Evolutionary conservation across 495 filamentous ascomycete species (phyloP).

Genomic region (Oidiodendron maius): DNA sequence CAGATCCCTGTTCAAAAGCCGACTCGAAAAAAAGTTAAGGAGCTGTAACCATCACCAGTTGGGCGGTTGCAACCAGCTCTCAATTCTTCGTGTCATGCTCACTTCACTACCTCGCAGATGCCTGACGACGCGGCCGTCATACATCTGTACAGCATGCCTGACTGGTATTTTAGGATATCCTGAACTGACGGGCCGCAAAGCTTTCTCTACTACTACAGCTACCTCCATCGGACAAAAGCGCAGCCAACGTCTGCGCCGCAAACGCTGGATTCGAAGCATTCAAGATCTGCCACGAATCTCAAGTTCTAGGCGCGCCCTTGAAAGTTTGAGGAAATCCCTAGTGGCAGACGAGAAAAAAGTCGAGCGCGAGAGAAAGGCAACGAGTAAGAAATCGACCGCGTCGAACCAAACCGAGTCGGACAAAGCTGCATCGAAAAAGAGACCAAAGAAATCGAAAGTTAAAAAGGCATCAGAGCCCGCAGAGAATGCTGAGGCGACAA

Average conservation of each 20-base stretch:
- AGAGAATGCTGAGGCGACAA: not conserved
- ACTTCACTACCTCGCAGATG: constrained; percentile 13
- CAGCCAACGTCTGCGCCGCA: too few species aligned
- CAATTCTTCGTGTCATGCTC: constrained; percentile 8
- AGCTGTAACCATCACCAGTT: not conserved
- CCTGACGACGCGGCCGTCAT: constrained; percentile 1
- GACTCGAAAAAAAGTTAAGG: constrained; percentile 5
- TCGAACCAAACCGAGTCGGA: too few species aligned
- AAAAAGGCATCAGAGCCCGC: not conserved
- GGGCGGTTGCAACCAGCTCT: not conserved
- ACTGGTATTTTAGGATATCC: not conserved
- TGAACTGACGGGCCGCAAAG: not conserved
- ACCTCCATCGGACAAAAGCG: constrained; percentile 39
- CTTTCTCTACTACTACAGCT: not conserved
- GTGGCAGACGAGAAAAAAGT: constrained; percentile 92
- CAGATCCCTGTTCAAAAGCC: too few species aligned
- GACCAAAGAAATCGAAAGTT: not conserved
- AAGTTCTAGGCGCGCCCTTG: constrained; percentile 58
- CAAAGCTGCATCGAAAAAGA: not conserved
- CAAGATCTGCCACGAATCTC: too few species aligned
- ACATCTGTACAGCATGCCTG: constrained; percentile 20
- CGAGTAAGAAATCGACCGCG: not conserved
- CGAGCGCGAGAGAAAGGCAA: constrained; percentile 58
- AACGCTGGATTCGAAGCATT: too few species aligned
- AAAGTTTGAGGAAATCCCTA: constrained; percentile 75